A percentile compares a stretch with the other conserved stretches of the same genome.
phyloP scores from a whole-genome alignment of 2,329 filamentous ascomycete genomes.

The Passalora sequoiae region DNA sequence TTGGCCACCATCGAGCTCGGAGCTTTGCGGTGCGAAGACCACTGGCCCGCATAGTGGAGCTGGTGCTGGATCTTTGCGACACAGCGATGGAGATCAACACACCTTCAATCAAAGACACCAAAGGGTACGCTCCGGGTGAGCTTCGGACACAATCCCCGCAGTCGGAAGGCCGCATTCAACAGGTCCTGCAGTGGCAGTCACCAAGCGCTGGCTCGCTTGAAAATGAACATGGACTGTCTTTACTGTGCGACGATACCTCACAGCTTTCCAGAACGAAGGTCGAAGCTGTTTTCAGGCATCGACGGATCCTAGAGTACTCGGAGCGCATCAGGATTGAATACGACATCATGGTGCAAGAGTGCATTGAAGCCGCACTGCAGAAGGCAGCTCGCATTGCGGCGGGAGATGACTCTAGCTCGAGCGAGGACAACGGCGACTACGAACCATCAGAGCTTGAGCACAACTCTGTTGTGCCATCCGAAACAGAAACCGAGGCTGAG shows the following conservation, averaged over 20 bases:
- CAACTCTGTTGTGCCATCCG: slow-evolving; percentile 50
- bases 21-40: slow-evolving; percentile 90
- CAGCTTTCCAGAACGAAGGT: slow-evolving; percentile 80
- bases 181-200: slow-evolving; percentile 94
- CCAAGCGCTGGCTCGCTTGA: slow-evolving; percentile 86
- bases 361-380: slow-evolving; percentile 82
- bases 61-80: slow-evolving; percentile 91
- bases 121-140: slow-evolving; percentile 62
- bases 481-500: slow-evolving; percentile 50
- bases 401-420: slow-evolving; percentile 75
- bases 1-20: slow-evolving; percentile 73
- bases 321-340: slow-evolving; percentile 95
- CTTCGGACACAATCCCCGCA: slow-evolving; percentile 91
- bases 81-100: slow-evolving; percentile 93
- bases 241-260: slow-evolving; percentile 87
- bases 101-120: slow-evolving; percentile 82
- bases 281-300: slow-evolving; percentile 85
- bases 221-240: slow-evolving; percentile 81
- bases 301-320: slow-evolving; percentile 89
- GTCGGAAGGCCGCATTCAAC: slow-evolving; percentile 88
- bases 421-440: slow-evolving; percentile 23
- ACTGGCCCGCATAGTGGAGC: slow-evolving; percentile 85
- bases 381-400: slow-evolving; percentile 86
- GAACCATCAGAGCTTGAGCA: slow-evolving; percentile 22
- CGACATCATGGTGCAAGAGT: slow-evolving; percentile 86